Evolutionary conservation across 2,329 filamentous ascomycete genomes (phyloP), one percentile per base, ranked within the genome.

Genomic region (Chrysosporium keratinophilum): DNA sequence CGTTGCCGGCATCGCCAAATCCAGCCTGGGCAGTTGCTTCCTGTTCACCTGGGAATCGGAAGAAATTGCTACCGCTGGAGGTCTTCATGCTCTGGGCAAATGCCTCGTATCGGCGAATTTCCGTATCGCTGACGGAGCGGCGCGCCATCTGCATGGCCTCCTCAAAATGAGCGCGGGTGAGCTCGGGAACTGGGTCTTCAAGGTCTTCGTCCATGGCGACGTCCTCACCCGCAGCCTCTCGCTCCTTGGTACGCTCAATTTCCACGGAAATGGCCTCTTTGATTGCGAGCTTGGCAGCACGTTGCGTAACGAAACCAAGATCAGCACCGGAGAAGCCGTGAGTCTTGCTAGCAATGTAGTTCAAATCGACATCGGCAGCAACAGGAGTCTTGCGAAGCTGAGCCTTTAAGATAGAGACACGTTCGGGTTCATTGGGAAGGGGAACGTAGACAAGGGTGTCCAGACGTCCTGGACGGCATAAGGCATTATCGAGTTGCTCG

Each of bases 71-170:
- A 39, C 90, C 90, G 50, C 89, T 90, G 56, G 88, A 84, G 70
- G 95, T 95, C 87, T 98, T 98, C 89, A 98, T 94, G 71, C 91
- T 91, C 76, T 97, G 91, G 40, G 91, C 87, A 66, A 98, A 98
- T 3, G 93, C 91, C 79, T 98, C 93, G 75, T 98, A 98, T 57
- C 91, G 85, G 67, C 93, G 87, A 65, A 98, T 95, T 79, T 98
- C 93, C 19, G 97, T 91, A 63, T 98, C 93, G 54, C 82, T 90
- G 62, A 98, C 93, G 28, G 93, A 97, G 69, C 87, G 83, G 71
- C 93, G 86, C 59, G 93, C 93, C 72, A 85, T 84, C 71, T 87
- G 83, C 93, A 98, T 98, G 43, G 93, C 93, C 79, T 98, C 93
- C 77, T 97, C 91, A 69, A 98, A 98, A 75, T 98, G 93, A 55